These are phyloP conservation scores for Neurospora sp. DNA, from an alignment of 495 filamentous ascomycete species.

Conservation along the genomic window DNA sequence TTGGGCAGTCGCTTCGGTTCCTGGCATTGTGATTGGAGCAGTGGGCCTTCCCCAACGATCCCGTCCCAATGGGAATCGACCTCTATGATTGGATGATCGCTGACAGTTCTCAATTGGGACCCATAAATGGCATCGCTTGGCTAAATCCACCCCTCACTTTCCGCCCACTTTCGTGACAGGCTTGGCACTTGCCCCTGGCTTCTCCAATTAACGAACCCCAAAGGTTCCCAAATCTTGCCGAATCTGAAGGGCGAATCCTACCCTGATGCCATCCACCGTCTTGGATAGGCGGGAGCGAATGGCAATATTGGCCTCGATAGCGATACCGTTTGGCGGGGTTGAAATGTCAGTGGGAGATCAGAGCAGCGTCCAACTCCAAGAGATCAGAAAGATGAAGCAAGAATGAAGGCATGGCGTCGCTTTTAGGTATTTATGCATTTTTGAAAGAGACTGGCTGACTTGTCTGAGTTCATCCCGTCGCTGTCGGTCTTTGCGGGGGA, in stretches of 20 bases:
- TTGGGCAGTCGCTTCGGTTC: constrained; percentile 2
- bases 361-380: neutral
- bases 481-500: neutral
- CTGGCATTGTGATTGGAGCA: constrained; percentile 2
- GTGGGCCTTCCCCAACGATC: constrained; percentile 16
- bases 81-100: neutral
- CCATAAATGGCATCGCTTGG: constrained; percentile 8
- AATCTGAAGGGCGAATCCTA: neutral
- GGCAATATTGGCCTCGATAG: neutral
- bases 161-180: neutral
- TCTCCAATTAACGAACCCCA: constrained; percentile 8
- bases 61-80: neutral
- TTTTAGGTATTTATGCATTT: neutral
- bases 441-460: neutral
- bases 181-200: neutral
- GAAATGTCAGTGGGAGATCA: neutral
- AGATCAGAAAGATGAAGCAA: neutral
- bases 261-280: neutral
- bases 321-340: constrained; percentile 2
- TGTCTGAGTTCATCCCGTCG: neutral
- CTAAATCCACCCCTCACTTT: constrained; percentile 12
- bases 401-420: neutral
- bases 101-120: neutral
- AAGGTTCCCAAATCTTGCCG: neutral
- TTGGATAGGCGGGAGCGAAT: neutral